A percentile compares a stretch with the other conserved stretches of the same genome.
These are phyloP conservation scores for Anthracocystis panici-leucophaei DNA, from an alignment of 1,284 basidiomycete genomes.

Conservation along the genomic window DNA sequence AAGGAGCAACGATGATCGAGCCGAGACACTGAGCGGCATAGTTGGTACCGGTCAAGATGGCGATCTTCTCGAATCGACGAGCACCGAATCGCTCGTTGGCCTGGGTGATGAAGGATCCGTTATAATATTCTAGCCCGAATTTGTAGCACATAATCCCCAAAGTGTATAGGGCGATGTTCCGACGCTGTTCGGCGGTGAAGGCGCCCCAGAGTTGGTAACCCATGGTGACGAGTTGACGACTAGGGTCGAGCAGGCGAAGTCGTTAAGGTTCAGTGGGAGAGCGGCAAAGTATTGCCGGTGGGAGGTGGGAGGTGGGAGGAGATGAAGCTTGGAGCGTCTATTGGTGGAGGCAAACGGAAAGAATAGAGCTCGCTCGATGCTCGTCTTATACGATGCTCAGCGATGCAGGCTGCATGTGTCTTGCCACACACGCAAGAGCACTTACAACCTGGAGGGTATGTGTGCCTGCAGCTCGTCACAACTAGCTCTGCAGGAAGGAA, in stretches of 20 bases:
- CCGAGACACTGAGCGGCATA: slow-evolving; percentile 67
- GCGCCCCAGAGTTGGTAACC: slow-evolving; percentile 27
- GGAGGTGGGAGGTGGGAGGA: background rate
- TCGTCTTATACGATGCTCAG: slow-evolving; percentile 2
- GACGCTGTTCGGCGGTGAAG: slow-evolving; percentile 57
- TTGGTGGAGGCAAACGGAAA: background rate
- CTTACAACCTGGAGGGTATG: background rate
- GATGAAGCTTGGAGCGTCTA: background rate
- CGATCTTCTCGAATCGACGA: slow-evolving; percentile 62
- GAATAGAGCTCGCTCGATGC: background rate
- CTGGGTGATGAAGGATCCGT: slow-evolving; percentile 64
- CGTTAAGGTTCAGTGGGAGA: background rate
- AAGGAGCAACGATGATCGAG: slow-evolving; percentile 66
- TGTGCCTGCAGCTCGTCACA: slow-evolving; percentile 8
- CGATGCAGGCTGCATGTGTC: background rate
- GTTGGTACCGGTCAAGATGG: slow-evolving; percentile 65
- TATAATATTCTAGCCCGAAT: slow-evolving; percentile 52
- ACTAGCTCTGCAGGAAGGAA: slow-evolving; percentile 1
- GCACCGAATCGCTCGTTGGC: slow-evolving; percentile 64
- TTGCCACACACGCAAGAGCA: background rate
- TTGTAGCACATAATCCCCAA: slow-evolving; percentile 65
- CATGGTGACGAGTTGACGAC: slow-evolving; percentile 12
- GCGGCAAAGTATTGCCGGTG: background rate
- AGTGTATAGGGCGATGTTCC: slow-evolving; percentile 62
- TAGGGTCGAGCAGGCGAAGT: background rate